Evolutionary conservation across 306 rosid species (phyloP), one percentile per base, ranked within the genome.

Genomic region (Crotalaria pallida): DNA sequence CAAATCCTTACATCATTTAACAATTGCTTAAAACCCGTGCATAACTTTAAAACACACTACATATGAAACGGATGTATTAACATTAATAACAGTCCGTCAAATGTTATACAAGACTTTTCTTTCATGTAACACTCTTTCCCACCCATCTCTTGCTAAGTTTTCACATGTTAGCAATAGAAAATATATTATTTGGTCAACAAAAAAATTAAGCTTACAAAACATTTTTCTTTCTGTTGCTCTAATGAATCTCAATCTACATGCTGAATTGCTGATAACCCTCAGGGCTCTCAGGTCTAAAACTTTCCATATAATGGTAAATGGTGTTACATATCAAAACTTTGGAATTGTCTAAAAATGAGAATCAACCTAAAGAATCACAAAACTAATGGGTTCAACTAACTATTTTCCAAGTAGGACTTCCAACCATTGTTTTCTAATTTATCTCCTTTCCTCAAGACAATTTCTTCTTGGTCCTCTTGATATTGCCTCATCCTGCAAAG

Each of bases 401-500:
- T 31, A 8, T 19, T 56, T 36, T 67, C 71, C 58, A 70, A 71
- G 70, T 84, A 90, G 33, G 85, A 81, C 71, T 87, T 67, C 96
- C 94, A 93, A 55, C 96, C 99, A 56, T 76, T 81, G 6, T 68
- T 79, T 74, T 80, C 83, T 36, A 88, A 74, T 72, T 77, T 88
- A 67, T 87, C 91, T 26, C 78, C 96, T 85, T 90, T 90, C 10
- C 6, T 62, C 84, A 88, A 80, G 18, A 94, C 97, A 23, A 22
- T 80, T 36, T 81, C 85, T 52, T 60, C 76, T 31, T 77, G 84
- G 75, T 94, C 95, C 76, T 88, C 90, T 74, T 75, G 92, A 79
- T 82, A 94, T 65, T 88, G 89, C 26, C 65, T 81, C 89, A 84
- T 82, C 85, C 98, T 94, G 95, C 83, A 76, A 10, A 58, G 7